phyloP scores from a whole-genome alignment of 805 yeast genomes.

The Saccharomycopsis sp. region DNA sequence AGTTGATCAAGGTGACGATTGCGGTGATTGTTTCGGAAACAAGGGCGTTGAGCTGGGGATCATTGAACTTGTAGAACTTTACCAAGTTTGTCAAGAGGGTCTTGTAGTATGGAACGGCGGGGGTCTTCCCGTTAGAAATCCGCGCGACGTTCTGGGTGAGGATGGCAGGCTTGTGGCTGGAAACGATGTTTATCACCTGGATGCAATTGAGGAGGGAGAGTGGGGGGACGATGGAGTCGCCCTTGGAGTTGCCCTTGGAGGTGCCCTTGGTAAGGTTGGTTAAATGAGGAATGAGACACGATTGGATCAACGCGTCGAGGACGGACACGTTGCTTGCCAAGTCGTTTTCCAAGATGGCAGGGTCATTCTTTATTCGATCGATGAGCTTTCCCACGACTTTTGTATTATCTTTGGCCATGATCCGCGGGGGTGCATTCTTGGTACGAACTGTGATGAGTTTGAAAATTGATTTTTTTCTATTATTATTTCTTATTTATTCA shows the following conservation, averaged over 20 bases:
- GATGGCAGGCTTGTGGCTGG: slow-evolving; percentile 10
- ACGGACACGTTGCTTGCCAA: slow-evolving; percentile 12
- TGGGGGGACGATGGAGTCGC: too few species aligned
- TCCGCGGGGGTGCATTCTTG: too few species aligned
- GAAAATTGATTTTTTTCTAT: too few species aligned
- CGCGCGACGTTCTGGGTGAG: neutral
- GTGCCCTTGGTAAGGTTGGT: slow-evolving; percentile 1
- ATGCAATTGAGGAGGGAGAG: slow-evolving; percentile 8
- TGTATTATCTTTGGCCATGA: too few species aligned
- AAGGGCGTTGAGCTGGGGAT: neutral
- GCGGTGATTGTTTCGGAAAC: neutral
- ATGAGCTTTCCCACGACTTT: too few species aligned
- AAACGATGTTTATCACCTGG: slow-evolving; percentile 10
- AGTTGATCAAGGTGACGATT: slow-evolving; percentile 3
- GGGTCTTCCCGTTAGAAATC: neutral
- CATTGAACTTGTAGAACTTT: slow-evolving; percentile 8
- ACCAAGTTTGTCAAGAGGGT: slow-evolving; percentile 2
- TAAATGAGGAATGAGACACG: slow-evolving; percentile 8
- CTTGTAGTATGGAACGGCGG: slow-evolving; percentile 5
- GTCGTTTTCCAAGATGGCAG: slow-evolving; percentile 10
- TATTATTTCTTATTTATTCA: too few species aligned
- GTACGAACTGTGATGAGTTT: too few species aligned
- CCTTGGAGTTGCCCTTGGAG: neutral
- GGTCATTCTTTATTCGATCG: slow-evolving; percentile 11
- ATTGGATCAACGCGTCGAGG: slow-evolving; percentile 14